These are phyloP conservation scores for Camellia granthamiana DNA, from an alignment of 148 eudicot genomes.

Conservation along the genomic window DNA sequence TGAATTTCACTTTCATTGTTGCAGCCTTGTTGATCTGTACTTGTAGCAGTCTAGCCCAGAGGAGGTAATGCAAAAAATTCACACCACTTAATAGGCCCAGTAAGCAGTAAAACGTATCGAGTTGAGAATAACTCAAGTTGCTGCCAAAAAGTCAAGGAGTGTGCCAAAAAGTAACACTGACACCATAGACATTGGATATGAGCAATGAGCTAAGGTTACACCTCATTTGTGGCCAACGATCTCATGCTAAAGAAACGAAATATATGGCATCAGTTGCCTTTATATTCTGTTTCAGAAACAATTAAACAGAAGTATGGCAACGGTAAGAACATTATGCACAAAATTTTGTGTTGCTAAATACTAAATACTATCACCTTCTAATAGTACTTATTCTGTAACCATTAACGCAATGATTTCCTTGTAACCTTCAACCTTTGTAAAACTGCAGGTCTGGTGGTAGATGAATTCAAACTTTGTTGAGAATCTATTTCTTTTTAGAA, in stretches of 20 bases:
- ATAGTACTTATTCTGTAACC: too few species aligned
- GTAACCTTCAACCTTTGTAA: too few species aligned
- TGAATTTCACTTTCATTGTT: constrained; percentile 1
- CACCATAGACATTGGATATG: constrained; percentile 42
- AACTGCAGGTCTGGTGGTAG: too few species aligned
- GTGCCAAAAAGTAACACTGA: constrained; percentile 34
- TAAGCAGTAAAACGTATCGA: constrained; percentile 70
- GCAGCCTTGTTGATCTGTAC: constrained; percentile 30
- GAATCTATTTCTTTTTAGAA: too few species aligned
- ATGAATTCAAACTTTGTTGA: too few species aligned
- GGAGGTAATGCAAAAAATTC: constrained; percentile 48
- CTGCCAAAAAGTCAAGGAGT: constrained; percentile 23
- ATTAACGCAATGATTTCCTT: too few species aligned
- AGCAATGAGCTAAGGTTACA: constrained; percentile 68
- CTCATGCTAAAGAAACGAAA: constrained; percentile 40
- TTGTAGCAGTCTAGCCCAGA: constrained; percentile 52
- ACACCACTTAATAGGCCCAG: constrained; percentile 57
- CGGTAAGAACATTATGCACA: too few species aligned
- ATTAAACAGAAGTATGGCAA: too few species aligned
- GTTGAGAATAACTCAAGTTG: constrained; percentile 53
- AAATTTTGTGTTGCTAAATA: too few species aligned
- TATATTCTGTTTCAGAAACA: too few species aligned
- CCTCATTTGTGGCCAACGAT: constrained; percentile 66
- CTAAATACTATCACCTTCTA: too few species aligned
- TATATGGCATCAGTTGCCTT: too few species aligned